Percentiles rank a stretch among this genome's conserved stretches.
phyloP scores from a whole-genome alignment of 129 eudicot species.

The Dittrichia graveolens region DNA sequence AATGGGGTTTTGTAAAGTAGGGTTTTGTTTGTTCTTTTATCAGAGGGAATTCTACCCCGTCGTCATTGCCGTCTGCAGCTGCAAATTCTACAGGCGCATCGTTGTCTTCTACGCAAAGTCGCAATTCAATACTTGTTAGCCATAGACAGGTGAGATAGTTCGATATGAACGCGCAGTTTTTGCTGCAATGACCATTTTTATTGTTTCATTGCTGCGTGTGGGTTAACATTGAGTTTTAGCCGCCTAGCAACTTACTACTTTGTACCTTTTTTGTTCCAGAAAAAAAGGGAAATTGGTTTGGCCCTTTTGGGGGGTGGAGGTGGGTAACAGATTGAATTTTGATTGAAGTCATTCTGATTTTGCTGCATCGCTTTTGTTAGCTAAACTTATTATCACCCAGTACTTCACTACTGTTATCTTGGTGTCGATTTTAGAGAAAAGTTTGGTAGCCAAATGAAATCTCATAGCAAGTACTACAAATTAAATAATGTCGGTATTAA shows the following conservation, averaged over 20 bases:
- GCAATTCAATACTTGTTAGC: slow-evolving; percentile 89
- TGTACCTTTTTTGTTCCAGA: not conserved
- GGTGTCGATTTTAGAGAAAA: not conserved
- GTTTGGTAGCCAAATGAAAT: not conserved
- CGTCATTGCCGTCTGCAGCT: slow-evolving; percentile 34
- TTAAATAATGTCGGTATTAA: not conserved
- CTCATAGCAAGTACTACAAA: not conserved
- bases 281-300: not conserved
- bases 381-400: not conserved
- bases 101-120: slow-evolving; percentile 31
- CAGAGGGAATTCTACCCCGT: slow-evolving; percentile 32
- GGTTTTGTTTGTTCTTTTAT: slow-evolving; percentile 20
- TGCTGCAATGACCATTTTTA: slow-evolving; percentile 2
- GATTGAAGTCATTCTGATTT: not conserved
- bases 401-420: not conserved
- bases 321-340: not conserved
- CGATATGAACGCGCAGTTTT: not conserved
- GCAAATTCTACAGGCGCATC: slow-evolving; percentile 25
- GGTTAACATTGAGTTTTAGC: not conserved
- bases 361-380: not conserved
- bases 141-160: slow-evolving; percentile 72
- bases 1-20: not conserved
- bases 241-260: not conserved
- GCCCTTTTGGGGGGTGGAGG: not conserved
- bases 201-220: not conserved